A percentile compares a stretch with the other conserved stretches of the same genome.
phyloP scores from a whole-genome alignment of 768 basidiomycete species.

The Termitomyces sp. region DNA sequence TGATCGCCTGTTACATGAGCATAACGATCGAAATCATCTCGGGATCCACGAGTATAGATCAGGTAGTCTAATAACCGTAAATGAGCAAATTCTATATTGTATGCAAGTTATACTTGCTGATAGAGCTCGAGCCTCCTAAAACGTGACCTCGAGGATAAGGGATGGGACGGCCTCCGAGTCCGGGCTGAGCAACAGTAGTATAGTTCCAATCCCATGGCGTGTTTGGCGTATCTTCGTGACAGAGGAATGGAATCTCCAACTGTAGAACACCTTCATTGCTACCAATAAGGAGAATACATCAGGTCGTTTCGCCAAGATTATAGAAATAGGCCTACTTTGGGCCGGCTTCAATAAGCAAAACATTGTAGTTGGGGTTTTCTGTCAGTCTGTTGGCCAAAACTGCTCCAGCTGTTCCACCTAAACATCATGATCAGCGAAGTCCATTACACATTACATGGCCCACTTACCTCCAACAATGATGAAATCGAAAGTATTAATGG shows the following conservation, averaged over 20 bases:
- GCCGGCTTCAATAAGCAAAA: conserved; percentile 8
- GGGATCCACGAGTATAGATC: background rate
- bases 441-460: background rate
- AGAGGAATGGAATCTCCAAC: conserved; percentile 4
- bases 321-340: background rate
- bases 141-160: conserved; percentile 7
- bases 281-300: background rate
- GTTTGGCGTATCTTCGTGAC: background rate
- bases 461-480: conserved; percentile 6
- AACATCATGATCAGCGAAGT: background rate
- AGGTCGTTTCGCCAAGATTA: background rate
- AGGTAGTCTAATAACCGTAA: background rate
- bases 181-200: conserved; percentile 5
- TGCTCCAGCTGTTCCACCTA: conserved; percentile 8
- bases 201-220: conserved; percentile 11
- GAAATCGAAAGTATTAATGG: background rate
- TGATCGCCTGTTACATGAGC: conserved; percentile 21
- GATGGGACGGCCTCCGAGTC: conserved; percentile 3
- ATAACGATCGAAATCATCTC: conserved; percentile 23
- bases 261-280: conserved; percentile 1
- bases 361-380: conserved; percentile 5
- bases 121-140: conserved; percentile 4
- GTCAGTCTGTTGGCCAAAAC: conserved; percentile 6
- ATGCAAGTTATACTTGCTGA: background rate
- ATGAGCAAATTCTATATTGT: no score